phyloP scores from a whole-genome alignment of 768 basidiomycete species.

The Lactarius sanguifluus region DNA sequence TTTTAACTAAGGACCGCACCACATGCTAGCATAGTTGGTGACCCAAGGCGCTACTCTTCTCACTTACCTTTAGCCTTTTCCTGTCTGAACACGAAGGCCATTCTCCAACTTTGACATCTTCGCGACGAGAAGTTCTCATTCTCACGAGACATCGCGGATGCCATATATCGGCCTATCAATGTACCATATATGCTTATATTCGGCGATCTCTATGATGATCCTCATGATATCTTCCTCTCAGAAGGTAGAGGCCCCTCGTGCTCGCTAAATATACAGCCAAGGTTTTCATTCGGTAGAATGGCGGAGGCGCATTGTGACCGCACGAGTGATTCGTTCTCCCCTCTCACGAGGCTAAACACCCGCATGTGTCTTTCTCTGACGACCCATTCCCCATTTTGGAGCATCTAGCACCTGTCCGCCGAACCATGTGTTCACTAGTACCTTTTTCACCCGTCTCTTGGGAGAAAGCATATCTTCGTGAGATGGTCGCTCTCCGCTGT shows the following conservation, averaged over 20 bases:
- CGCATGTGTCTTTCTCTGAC: not conserved
- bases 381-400: not conserved
- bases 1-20: not conserved
- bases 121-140: not conserved
- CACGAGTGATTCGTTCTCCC: not conserved
- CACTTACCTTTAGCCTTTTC: not conserved
- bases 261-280: not conserved
- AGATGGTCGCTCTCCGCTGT: not conserved
- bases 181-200: not conserved
- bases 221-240: not conserved
- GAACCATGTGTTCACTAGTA: not conserved
- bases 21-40: not conserved
- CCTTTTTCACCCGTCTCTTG: not conserved
- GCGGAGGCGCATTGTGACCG: not conserved
- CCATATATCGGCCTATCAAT: not conserved
- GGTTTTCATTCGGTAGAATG: not conserved
- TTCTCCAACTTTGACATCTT: not conserved
- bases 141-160: not conserved
- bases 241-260: not conserved
- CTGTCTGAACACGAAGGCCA: not conserved
- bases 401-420: not conserved
- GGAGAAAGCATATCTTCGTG: not conserved
- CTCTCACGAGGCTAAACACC: conserved; percentile 1
- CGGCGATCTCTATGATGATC: not conserved
- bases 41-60: not conserved